These are phyloP conservation scores for Pseudonitzschia multistriata DNA, from an alignment of 108 stramenopile species.

Conservation along the genomic window DNA sequence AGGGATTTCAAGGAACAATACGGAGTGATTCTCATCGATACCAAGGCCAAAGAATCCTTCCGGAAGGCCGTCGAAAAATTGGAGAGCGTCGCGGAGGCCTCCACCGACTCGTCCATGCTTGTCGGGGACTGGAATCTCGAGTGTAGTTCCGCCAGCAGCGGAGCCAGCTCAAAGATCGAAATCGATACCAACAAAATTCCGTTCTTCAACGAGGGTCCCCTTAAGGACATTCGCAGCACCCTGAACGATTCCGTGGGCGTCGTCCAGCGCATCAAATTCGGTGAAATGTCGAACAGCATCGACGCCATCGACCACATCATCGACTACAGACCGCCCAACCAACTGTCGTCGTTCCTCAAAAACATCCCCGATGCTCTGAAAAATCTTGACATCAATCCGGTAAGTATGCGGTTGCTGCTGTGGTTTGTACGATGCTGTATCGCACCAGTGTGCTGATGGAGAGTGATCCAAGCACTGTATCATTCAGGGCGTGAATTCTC, in stretches of 20 bases:
- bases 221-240: slow-evolving; percentile 40
- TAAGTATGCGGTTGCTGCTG: neutral
- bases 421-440: neutral
- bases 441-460: too few species aligned
- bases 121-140: slow-evolving; percentile 75
- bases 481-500: too few species aligned
- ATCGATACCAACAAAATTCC: slow-evolving; percentile 40
- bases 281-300: slow-evolving; percentile 28
- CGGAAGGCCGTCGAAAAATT: slow-evolving; percentile 36
- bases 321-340: slow-evolving; percentile 54
- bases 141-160: slow-evolving; percentile 42
- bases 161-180: slow-evolving; percentile 2
- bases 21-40: slow-evolving; percentile 33
- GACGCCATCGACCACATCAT: slow-evolving; percentile 68
- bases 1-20: slow-evolving; percentile 20
- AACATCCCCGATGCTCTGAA: slow-evolving; percentile 36
- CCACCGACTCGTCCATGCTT: slow-evolving; percentile 13
- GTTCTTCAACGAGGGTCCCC: slow-evolving; percentile 28
- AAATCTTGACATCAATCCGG: slow-evolving; percentile 62
- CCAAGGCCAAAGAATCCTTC: slow-evolving; percentile 32
- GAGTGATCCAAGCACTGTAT: too few species aligned
- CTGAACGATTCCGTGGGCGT: slow-evolving; percentile 50
- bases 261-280: slow-evolving; percentile 55
- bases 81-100: slow-evolving; percentile 25
- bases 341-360: slow-evolving; percentile 33